phyloP scores from a whole-genome alignment of 192 early-diverging fungal species.

The Gryganskiella cystojenkinii region DNA sequence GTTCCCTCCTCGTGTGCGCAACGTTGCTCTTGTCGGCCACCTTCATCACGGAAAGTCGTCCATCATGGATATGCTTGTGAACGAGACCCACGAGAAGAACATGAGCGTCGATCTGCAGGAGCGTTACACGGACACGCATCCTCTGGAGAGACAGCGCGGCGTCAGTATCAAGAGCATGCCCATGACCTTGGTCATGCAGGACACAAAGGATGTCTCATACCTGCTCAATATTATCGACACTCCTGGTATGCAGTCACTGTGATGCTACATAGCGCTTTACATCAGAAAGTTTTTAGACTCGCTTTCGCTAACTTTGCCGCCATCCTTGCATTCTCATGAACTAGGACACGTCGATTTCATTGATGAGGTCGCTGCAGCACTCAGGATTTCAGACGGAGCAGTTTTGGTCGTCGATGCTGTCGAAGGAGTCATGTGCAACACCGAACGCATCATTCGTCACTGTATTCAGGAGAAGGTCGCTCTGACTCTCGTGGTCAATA shows the following conservation, averaged over 20 bases:
- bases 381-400: constrained; percentile 90
- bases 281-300: no score
- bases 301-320: no score
- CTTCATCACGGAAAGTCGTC: constrained; percentile 98
- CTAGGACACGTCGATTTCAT: constrained; percentile 94
- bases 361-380: constrained; percentile 90
- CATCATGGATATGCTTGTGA: constrained; percentile 92
- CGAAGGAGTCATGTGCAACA: constrained; percentile 97
- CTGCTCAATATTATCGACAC: constrained; percentile 93
- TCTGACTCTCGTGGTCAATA: constrained; percentile 94
- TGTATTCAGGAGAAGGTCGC: constrained; percentile 81
- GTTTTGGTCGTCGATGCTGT: constrained; percentile 95
- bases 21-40: constrained; percentile 93
- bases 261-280: no score
- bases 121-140: constrained; percentile 94
- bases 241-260: no score
- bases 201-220: constrained; percentile 89
- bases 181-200: constrained; percentile 89
- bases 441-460: constrained; percentile 86
- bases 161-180: constrained; percentile 95
- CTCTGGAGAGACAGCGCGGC: constrained; percentile 89
- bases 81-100: constrained; percentile 81
- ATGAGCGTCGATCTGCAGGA: constrained; percentile 56
- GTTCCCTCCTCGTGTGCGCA: constrained; percentile 85
- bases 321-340: no score